Evolutionary conservation across 169 alveolate genomes (phyloP).

Genomic region (Cryptosporidium muris): DNA sequence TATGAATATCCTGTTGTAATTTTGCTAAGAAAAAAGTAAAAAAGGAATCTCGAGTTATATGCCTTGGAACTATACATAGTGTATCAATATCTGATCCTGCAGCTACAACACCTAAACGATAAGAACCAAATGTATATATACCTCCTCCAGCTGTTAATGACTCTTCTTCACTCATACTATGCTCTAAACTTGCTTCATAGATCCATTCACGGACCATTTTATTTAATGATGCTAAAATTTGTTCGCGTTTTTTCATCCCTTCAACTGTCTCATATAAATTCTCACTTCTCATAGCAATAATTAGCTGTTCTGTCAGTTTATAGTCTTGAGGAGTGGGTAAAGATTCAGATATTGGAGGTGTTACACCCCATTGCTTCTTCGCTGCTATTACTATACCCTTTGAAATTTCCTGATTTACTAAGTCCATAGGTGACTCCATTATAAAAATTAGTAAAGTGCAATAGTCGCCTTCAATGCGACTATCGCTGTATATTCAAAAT

Average conservation of each 20-base stretch:
- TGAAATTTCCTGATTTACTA: conserved; percentile 46
- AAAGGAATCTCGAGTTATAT: conserved; percentile 92
- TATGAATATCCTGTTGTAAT: conserved; percentile 88
- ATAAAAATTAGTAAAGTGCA: too few relatives aligned
- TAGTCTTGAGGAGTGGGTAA: conserved; percentile 82
- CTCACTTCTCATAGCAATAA: conserved; percentile 78
- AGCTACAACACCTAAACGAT: conserved; percentile 95
- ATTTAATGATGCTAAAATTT: conserved; percentile 87
- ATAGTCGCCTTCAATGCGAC: too few relatives aligned
- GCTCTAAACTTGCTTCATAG: conserved; percentile 79
- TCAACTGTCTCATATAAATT: conserved; percentile 89
- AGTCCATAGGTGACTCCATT: conserved; percentile 19
- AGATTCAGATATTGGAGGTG: conserved; percentile 69
- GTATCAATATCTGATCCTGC: conserved; percentile 98
- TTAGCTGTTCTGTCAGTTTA: conserved; percentile 80
- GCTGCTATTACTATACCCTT: conserved; percentile 31
- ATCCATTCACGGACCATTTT: conserved; percentile 89
- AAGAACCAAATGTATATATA: conserved; percentile 94
- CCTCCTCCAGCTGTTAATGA: conserved; percentile 90
- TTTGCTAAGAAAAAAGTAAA: conserved; percentile 88
- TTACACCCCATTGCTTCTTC: conserved; percentile 44
- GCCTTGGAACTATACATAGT: conserved; percentile 96
- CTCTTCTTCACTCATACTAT: conserved; percentile 88
- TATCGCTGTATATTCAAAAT: too few relatives aligned
- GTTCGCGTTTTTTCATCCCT: conserved; percentile 87